Base-by-base conservation (phyloP, 2,329 filamentous ascomycete genomes). In the Capronia americana region DNA sequence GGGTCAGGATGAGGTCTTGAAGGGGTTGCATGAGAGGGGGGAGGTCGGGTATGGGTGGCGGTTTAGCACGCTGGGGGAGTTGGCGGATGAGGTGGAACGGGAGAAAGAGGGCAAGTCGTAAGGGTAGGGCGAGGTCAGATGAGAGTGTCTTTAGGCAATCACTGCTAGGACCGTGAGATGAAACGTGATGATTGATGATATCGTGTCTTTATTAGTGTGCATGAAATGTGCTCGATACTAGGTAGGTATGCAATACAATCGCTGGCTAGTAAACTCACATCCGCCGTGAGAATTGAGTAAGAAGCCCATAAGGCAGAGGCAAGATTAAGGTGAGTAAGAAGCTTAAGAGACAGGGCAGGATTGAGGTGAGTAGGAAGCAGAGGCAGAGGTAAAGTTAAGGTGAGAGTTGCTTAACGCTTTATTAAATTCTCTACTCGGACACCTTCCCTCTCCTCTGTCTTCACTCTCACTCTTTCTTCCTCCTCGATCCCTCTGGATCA, bases 1-100 rank as follows among this genome's bases (percentile, higher is more conserved):
- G 1, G 55, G 64, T 5, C 51, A 55, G 51, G 55, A 53, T 17
- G 44, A 57, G 17, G 57, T 26, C 0, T 23, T 63, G 26, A 48
- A 30, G 3, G 57, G 41, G 10, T 58, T 71, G 17, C 75, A 78
- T 71, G 74, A 74, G 57, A 84, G 81, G 69, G 75, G 75, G 1
- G 74, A 82, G 65, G 74, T 76, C 1, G 75, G 75, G 23, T 86
- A 77, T 76, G 81, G 83, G 55, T 90, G 86, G 84, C 83, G 82
- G 71, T 87, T 89, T 74, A 79, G 82, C 48, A 88, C 82, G 0
- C 73, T 90, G 68, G 83, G 79, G 1, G 86, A 88, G 57, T 84
- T 90, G 81, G 88, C 87, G 0, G 84, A 85, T 75, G 82, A 83
- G 12, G 81, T 85, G 8, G 66, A 68, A 56, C 63, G 44, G 30